phyloP scores from a whole-genome alignment of 2,329 filamentous ascomycete species.

The Botryosphaeria agaves region DNA sequence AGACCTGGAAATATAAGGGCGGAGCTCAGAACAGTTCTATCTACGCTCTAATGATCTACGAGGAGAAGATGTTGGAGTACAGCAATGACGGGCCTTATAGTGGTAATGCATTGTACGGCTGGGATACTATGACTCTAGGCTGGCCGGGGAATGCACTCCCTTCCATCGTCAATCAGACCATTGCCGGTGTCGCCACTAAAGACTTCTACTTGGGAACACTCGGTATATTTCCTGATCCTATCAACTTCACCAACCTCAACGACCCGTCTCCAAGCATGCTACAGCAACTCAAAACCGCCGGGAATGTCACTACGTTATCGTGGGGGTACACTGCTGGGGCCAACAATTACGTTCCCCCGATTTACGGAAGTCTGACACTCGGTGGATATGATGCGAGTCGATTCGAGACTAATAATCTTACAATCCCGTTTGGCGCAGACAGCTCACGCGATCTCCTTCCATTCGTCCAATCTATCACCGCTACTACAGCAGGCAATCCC shows the following conservation, averaged over 20 bases:
- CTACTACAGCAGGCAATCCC: background rate
- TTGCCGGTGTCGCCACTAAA: conserved; percentile 15
- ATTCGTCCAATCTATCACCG: conserved; percentile 1
- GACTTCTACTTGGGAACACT: conserved; percentile 18
- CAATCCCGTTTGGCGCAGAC: conserved; percentile 1
- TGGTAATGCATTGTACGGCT: conserved; percentile 17
- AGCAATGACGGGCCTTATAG: conserved; percentile 6
- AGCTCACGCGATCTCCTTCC: conserved; percentile 1
- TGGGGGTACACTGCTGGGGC: conserved; percentile 4
- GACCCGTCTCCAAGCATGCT: conserved; percentile 8
- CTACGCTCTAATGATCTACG: conserved; percentile 7
- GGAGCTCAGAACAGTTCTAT: too few relatives aligned
- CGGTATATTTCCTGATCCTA: conserved; percentile 7
- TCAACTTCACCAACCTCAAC: conserved; percentile 2
- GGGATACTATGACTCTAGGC: conserved; percentile 13
- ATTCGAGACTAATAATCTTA: background rate
- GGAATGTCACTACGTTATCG: conserved; percentile 1
- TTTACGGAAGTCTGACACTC: conserved; percentile 3
- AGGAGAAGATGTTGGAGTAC: conserved; percentile 5
- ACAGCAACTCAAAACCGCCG: conserved; percentile 3
- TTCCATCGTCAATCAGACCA: conserved; percentile 12
- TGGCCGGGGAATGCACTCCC: conserved; percentile 6
- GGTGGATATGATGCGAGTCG: conserved; percentile 3
- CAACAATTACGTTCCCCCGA: background rate
- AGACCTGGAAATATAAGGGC: conserved; percentile 14